Evolutionary conservation across 2,329 filamentous ascomycete genomes (phyloP).

Genomic region (Diaporthe ilicicola): DNA sequence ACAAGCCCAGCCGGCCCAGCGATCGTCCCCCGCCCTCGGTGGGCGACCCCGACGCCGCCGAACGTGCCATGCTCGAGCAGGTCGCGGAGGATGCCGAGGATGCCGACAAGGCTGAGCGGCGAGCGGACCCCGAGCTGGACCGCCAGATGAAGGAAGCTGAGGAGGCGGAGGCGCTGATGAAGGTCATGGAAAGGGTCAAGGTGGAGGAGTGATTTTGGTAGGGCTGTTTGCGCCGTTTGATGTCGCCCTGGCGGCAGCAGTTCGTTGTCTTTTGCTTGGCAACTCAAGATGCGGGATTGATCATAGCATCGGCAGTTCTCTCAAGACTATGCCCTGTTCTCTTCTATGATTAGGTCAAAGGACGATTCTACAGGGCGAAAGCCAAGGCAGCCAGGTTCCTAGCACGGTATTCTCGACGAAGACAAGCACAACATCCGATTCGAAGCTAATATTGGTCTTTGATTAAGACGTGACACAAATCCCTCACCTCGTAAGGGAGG

Average conservation of each 20-base stretch:
- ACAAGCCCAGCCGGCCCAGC: conserved; percentile 63
- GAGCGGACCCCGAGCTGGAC: conserved; percentile 31
- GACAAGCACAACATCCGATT: background rate
- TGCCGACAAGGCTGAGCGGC: conserved; percentile 31
- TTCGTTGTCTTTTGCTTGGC: too few relatives aligned
- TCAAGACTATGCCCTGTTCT: too few relatives aligned
- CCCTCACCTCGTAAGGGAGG: too few relatives aligned
- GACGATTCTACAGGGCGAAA: too few relatives aligned
- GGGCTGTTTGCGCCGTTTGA: too few relatives aligned
- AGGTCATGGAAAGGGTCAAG: conserved; percentile 28
- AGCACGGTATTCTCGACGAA: background rate
- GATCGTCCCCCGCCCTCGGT: conserved; percentile 57
- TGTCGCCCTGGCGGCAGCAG: too few relatives aligned
- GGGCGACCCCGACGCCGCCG: conserved; percentile 45
- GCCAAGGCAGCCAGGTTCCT: too few relatives aligned
- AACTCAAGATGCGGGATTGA: too few relatives aligned
- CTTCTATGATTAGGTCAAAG: too few relatives aligned
- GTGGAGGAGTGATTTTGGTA: background rate
- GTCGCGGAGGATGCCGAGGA: conserved; percentile 32
- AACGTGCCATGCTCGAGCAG: conserved; percentile 33
- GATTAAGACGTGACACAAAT: background rate
- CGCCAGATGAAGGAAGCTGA: conserved; percentile 4
- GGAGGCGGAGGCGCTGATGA: conserved; percentile 19
- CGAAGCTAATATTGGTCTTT: background rate
- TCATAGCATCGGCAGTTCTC: too few relatives aligned